Conservation (phyloP, 768 basidiomycete genomes). For the Galerina marginata region DNA sequence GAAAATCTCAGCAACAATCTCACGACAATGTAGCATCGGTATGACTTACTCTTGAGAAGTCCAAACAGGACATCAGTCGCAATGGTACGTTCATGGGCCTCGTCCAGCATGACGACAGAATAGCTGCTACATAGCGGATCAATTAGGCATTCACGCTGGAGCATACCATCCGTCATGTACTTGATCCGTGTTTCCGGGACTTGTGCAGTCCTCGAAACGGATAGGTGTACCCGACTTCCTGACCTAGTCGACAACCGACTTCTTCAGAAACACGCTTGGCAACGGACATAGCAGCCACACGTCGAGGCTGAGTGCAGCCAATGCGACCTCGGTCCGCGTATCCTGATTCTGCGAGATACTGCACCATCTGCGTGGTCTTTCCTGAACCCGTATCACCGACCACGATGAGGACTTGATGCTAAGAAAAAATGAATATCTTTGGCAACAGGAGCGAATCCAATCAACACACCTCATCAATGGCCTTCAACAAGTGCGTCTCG, state of each 20-base stretch:
- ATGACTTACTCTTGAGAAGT: constrained; percentile 80
- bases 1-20: constrained; percentile 19
- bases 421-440: constrained; percentile 21
- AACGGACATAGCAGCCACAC: constrained; percentile 99
- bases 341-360: constrained; percentile 95
- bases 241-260: constrained; percentile 95
- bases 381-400: constrained; percentile 99
- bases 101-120: constrained; percentile 97
- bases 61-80: constrained; percentile 99
- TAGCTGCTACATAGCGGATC: constrained; percentile 94
- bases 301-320: constrained; percentile 98
- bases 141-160: constrained; percentile 94
- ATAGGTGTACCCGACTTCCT: constrained; percentile 99
- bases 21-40: background rate
- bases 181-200: constrained; percentile 99
- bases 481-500: constrained; percentile 90
- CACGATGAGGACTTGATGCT: constrained; percentile 98
- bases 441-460: constrained; percentile 1
- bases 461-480: constrained; percentile 80
- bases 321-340: constrained; percentile 90
- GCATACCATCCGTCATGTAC: constrained; percentile 99
- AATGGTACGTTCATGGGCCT: constrained; percentile 98
- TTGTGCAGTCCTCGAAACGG: constrained; percentile 99
- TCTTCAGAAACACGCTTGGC: constrained; percentile 99
- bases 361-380: constrained; percentile 99